Base-by-base conservation (phyloP, 148 eudicot species). In the Camellia sinensis region DNA sequence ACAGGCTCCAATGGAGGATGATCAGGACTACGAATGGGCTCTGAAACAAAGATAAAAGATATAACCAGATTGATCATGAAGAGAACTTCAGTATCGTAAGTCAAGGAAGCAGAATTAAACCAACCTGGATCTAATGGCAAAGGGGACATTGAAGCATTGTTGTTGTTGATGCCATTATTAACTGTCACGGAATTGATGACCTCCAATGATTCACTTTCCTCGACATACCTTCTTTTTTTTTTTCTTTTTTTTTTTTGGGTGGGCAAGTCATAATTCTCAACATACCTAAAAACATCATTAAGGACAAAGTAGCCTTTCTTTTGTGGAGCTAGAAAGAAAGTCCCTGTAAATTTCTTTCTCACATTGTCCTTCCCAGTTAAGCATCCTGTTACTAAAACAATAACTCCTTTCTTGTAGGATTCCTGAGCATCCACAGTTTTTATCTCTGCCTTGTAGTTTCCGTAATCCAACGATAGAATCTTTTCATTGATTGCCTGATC, bases 321-420 rank as follows among this genome's bases (percentile, higher is more conserved):
- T 85, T 92, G 95, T 46, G 97, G 98, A 65, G 98, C 98, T 73
- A 92, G 89, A 80, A 92, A 94, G 80, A 94, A 94, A 12, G 93
- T 82, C 78, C 92, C 95, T 1, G 87, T 80, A 82, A 94, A 94
- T 78, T 89, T 91, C 83, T 85, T 89, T 75, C 76, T 87, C 68
- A 89, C 75, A 50, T 82, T 83, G 78, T 89, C 95, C 66, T 63
- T 86, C 74, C 92, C 95, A 62, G 91, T 94, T 81, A 94, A 81
- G 83, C 88, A 85, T 69, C 98, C 98, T 70, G 97, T 94, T 14
- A 94, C 95, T 56, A 92, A 77, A 80, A 94, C 94, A 60, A 86
- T 87, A n/a, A 94, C 93, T 74, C 98, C 98, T 59, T 81, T 85
- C 67, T 86, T 86, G 71, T 77, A 87, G 43, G 97, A 92, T 15